Evolutionary conservation across 352 stramenopile genomes (phyloP).

Genomic region (Globisporangium iwayamae): DNA sequence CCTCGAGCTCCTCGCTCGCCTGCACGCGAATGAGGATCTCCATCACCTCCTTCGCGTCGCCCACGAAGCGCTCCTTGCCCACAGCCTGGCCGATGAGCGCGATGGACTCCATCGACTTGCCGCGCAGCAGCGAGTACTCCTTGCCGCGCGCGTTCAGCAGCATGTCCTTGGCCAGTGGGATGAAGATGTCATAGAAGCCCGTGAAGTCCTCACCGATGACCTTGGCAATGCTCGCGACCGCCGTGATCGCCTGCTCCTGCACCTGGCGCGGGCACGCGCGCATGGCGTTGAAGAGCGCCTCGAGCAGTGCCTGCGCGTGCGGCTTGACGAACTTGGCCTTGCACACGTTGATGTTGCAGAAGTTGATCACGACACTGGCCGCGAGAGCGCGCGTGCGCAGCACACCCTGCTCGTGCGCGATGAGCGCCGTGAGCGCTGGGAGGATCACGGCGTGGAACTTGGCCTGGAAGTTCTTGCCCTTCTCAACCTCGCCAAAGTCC

Average conservation of each 20-base stretch:
- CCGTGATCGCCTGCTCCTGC: constrained; percentile 86
- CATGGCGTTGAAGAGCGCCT: constrained; percentile 79
- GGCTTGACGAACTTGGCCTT: constrained; percentile 70
- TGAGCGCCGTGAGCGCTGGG: constrained; percentile 58
- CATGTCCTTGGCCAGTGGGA: constrained; percentile 83
- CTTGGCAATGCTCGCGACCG: constrained; percentile 80
- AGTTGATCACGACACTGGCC: constrained; percentile 80
- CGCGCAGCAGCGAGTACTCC: constrained; percentile 76
- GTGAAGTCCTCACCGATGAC: constrained; percentile 78
- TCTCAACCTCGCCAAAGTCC: constrained; percentile 81
- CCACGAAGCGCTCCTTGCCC: constrained; percentile 78
- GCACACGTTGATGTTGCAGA: constrained; percentile 84
- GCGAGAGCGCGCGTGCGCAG: constrained; percentile 73
- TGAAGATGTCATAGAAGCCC: constrained; percentile 86
- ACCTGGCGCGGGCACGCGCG: constrained; percentile 74
- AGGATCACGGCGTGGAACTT: constrained; percentile 68
- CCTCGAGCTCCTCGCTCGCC: constrained; percentile 62
- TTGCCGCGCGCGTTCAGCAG: constrained; percentile 71
- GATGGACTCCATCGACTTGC: constrained; percentile 88
- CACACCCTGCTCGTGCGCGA: constrained; percentile 60
- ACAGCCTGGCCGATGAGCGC: constrained; percentile 85
- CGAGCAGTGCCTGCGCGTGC: constrained; percentile 65
- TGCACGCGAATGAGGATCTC: constrained; percentile 81
- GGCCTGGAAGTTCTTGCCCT: constrained; percentile 86
- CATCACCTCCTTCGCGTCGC: constrained; percentile 84